Evolutionary conservation across 2,329 filamentous ascomycete genomes (phyloP).

Genomic region (Sporothrix humicola): DNA sequence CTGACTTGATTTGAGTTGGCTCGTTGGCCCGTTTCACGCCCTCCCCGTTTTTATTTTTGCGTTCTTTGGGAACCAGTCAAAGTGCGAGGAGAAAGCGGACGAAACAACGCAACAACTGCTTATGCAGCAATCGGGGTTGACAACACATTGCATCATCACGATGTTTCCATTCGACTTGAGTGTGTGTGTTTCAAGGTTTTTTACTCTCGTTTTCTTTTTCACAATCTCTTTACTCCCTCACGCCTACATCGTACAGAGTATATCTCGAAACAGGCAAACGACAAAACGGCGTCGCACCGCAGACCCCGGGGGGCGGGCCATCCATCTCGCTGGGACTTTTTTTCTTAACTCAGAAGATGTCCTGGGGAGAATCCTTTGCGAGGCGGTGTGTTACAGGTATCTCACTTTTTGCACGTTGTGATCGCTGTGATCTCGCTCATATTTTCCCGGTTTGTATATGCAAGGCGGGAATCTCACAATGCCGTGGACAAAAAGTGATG

Average conservation of each 20-base stretch:
- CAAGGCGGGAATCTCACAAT: too few species aligned
- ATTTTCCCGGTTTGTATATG: neutral
- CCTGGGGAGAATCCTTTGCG: neutral
- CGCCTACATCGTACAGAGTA: neutral
- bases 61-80: neutral
- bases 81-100: neutral
- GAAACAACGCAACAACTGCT: neutral
- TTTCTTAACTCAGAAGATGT: neutral
- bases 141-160: neutral
- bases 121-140: slow-evolving; percentile 16
- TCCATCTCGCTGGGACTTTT: neutral
- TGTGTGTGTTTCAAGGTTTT: too few species aligned
- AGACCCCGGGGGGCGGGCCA: neutral
- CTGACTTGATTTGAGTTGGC: neutral
- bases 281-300: neutral
- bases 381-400: neutral
- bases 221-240: neutral
- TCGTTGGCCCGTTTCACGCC: slow-evolving; percentile 21
- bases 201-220: too few species aligned
- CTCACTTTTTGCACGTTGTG: neutral
- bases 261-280: neutral
- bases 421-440: neutral
- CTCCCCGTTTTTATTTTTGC: neutral
- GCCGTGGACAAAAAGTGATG: too few species aligned
- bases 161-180: neutral